phyloP scores from a whole-genome alignment of 352 stramenopile genomes.

The Phytophthora pseudosyringae region DNA sequence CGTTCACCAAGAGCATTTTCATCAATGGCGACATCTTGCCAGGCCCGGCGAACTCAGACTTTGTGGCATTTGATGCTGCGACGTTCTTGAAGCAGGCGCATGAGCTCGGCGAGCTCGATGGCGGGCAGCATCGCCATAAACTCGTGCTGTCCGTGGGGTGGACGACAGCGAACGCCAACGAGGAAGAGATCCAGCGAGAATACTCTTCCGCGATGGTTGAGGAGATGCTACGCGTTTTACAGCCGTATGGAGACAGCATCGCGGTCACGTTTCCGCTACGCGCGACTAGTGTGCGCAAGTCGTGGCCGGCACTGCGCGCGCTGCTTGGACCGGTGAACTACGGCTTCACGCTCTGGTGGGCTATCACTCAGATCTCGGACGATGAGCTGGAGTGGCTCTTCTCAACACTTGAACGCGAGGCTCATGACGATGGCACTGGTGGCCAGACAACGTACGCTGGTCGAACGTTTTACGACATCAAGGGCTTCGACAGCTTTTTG shows the following conservation, averaged over 20 bases:
- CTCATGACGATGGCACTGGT: slow-evolving; percentile 6
- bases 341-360: slow-evolving; percentile 79
- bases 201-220: slow-evolving; percentile 66
- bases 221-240: slow-evolving; percentile 56
- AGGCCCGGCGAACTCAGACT: slow-evolving; percentile 50
- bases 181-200: slow-evolving; percentile 57
- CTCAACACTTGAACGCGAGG: slow-evolving; percentile 49
- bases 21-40: slow-evolving; percentile 76
- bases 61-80: slow-evolving; percentile 49
- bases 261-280: slow-evolving; percentile 72
- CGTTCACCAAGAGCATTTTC: slow-evolving; percentile 61
- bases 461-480: slow-evolving; percentile 80
- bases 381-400: slow-evolving; percentile 72
- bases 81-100: slow-evolving; percentile 54
- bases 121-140: slow-evolving; percentile 52
- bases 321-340: slow-evolving; percentile 51
- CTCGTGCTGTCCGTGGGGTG: slow-evolving; percentile 77
- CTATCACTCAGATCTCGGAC: slow-evolving; percentile 53
- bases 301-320: slow-evolving; percentile 53
- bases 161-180: slow-evolving; percentile 64
- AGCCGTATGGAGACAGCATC: slow-evolving; percentile 48
- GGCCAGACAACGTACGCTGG: slow-evolving; percentile 26
- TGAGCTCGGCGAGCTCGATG: slow-evolving; percentile 38
- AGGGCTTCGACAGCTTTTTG: slow-evolving; percentile 65
- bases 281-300: slow-evolving; percentile 62